These are phyloP conservation scores for Venturiaceae sp. DNA, from an alignment of 2,329 filamentous ascomycete genomes.

Conservation along the genomic window DNA sequence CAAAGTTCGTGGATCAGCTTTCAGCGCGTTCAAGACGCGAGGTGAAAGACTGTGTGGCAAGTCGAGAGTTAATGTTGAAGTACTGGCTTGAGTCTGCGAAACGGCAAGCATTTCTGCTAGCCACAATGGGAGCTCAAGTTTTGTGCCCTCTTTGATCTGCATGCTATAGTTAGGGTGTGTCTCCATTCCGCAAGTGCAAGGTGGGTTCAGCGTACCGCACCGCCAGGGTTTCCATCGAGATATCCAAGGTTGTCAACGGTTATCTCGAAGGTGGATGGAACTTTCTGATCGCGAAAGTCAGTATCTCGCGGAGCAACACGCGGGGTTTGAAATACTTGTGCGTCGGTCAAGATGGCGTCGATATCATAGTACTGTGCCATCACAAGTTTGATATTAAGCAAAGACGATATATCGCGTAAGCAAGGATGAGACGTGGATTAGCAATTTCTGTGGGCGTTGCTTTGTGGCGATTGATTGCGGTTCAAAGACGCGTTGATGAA, in stretches of 20 bases:
- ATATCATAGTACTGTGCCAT: conserved; percentile 71
- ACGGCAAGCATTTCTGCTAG: conserved; percentile 88
- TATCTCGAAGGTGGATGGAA: conserved; percentile 90
- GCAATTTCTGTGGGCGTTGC: not conserved
- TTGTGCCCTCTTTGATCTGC: conserved; percentile 69
- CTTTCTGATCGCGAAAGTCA: conserved; percentile 53
- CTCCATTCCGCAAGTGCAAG: not conserved
- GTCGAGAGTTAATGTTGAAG: conserved; percentile 54
- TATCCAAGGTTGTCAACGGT: conserved; percentile 81
- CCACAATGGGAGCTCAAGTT: conserved; percentile 82
- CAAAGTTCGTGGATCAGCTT: conserved; percentile 80
- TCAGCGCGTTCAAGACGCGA: conserved; percentile 78
- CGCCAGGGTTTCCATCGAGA: conserved; percentile 70
- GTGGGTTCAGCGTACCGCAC: conserved; percentile 35
- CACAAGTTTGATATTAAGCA: not conserved
- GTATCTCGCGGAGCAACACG: not conserved
- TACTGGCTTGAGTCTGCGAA: conserved; percentile 3
- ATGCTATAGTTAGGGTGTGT: conserved; percentile 6
- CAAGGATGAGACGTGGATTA: not conserved
- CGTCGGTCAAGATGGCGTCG: conserved; percentile 74
- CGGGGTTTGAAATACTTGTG: conserved; percentile 49
- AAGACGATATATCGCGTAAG: not conserved
- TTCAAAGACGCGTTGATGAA: not conserved
- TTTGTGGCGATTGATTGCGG: not conserved
- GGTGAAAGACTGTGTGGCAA: conserved; percentile 68